A percentile compares a stretch with the other conserved stretches of the same genome.
These are phyloP conservation scores for Claviceps cyperi DNA, from an alignment of 2,329 filamentous ascomycete genomes.

Conservation along the genomic window DNA sequence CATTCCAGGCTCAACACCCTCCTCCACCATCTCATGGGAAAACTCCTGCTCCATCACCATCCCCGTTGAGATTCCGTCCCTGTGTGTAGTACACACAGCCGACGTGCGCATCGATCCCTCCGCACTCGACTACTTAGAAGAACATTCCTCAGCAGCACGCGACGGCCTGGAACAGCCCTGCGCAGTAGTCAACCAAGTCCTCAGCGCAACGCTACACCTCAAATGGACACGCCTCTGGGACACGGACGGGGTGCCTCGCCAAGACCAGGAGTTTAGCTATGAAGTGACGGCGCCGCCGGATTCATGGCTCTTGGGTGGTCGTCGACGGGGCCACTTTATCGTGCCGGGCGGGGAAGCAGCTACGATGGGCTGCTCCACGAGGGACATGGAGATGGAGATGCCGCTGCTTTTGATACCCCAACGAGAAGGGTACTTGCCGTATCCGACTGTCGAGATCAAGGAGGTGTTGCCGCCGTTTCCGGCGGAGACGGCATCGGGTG, in stretches of 20 bases:
- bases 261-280: slow-evolving; percentile 63
- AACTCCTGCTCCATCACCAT: slow-evolving; percentile 59
- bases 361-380: slow-evolving; percentile 27
- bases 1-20: slow-evolving; percentile 8
- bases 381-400: slow-evolving; percentile 42
- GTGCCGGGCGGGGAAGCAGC: slow-evolving; percentile 30
- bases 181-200: slow-evolving; percentile 41
- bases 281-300: slow-evolving; percentile 63
- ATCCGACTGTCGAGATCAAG: slow-evolving; percentile 67
- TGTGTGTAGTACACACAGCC: slow-evolving; percentile 71
- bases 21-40: slow-evolving; percentile 5
- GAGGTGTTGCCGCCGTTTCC: slow-evolving; percentile 27
- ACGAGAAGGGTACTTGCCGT: slow-evolving; percentile 59
- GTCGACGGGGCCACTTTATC: slow-evolving; percentile 63
- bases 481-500: slow-evolving; percentile 9
- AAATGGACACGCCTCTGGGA: slow-evolving; percentile 52
- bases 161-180: too few relatives aligned
- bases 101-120: slow-evolving; percentile 41
- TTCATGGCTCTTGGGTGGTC: slow-evolving; percentile 74
- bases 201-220: slow-evolving; percentile 46
- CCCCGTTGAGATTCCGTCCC: slow-evolving; percentile 74
- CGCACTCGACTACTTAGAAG: slow-evolving; percentile 16
- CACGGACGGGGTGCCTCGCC: slow-evolving; percentile 24
- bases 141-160: slow-evolving; percentile 2
- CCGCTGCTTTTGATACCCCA: slow-evolving; percentile 68